Base-by-base conservation (phyloP, 1,284 basidiomycete genomes). In the Porogramme epimiltina region DNA sequence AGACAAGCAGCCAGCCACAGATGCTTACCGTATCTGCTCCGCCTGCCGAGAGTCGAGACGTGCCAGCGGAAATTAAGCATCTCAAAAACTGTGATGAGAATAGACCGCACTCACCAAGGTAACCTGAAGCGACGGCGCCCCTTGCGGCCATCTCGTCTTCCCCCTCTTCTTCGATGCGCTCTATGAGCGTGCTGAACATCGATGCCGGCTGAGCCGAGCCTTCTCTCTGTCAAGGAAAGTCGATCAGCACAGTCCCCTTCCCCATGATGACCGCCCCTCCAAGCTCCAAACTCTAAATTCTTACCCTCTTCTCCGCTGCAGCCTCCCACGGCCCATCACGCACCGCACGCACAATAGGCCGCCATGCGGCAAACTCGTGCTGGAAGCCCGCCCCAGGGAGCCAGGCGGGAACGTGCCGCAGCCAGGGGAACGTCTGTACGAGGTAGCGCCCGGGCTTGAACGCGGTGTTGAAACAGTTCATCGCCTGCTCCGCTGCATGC, bases 321-420 rank as follows among this genome's bases (percentile, higher is more conserved):
- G 47, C 41, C 9, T 49, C 45, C 42, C 47, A 58, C n/a, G 56
- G 49, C 19, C 16, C 34, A n/a, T 43, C 26, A n/a, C 31, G 42
- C 41, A 49, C 38, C 16, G 16, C 33, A 5, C 16, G 34, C 34
- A 37, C 16, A 16, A 9, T 9, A 9, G 13, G 8, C 24, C 23
- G 33, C 47, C 47, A 49, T 28, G 26, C 24, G 4, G 41, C 40
- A 6, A 40, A 22, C 2, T 37, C 10, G 1, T 36, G 34, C 33
- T 45, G 44, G 25, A 50, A 56, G 4, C 44, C 40, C 3, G 55
- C 51, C 8, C 55, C 51, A 1, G 55, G 51, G 16, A 56, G 16
- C 55, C 55, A 56, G 2, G 55, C 13, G 3, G 55, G 55, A 15
- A 56, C 26, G 40, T 56, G 31, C 4, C 38, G 25, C 22, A 56